Evolutionary conservation across 768 basidiomycete species (phyloP).

Genomic region (Sporobolomyces pararoseus): DNA sequence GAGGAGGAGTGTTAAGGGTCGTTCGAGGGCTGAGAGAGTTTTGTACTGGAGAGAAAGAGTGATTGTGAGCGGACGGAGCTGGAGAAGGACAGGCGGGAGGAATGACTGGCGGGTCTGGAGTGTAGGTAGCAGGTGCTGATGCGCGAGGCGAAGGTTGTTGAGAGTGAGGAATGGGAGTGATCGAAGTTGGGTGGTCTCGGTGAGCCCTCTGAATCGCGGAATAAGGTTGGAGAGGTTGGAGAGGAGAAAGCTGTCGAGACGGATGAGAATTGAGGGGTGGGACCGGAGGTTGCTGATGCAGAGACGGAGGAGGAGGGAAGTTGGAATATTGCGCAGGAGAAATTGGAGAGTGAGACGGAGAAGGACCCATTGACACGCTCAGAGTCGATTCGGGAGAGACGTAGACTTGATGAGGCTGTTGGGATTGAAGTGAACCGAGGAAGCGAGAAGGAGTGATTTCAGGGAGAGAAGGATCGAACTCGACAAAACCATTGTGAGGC

Average conservation of each 20-base stretch:
- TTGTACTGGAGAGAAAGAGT: not conserved
- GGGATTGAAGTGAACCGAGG: slow-evolving; percentile 2
- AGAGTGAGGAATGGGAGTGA: not conserved
- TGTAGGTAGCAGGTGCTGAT: not conserved
- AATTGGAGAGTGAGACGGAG: not conserved
- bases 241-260: slow-evolving; percentile 2
- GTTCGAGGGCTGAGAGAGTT: not conserved
- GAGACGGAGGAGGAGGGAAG: not conserved
- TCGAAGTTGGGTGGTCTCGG: not conserved
- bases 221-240: slow-evolving; percentile 13
- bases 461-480: slow-evolving; percentile 33
- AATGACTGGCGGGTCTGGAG: not conserved
- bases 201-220: slow-evolving; percentile 5
- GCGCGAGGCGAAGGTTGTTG: not conserved
- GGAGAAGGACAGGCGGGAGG: slow-evolving; percentile 21
- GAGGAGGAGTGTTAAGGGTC: slow-evolving; percentile 16
- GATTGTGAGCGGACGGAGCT: not conserved
- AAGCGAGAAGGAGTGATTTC: slow-evolving; percentile 36
- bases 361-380: not conserved
- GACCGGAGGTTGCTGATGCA: not conserved
- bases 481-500: slow-evolving; percentile 11
- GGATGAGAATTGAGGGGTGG: slow-evolving; percentile 15
- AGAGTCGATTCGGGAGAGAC: not conserved
- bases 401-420: slow-evolving; percentile 14
- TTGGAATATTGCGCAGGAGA: not conserved